Evolutionary conservation across 1,284 basidiomycete genomes (phyloP).

Genomic region (Coniferiporia sulphurascens): DNA sequence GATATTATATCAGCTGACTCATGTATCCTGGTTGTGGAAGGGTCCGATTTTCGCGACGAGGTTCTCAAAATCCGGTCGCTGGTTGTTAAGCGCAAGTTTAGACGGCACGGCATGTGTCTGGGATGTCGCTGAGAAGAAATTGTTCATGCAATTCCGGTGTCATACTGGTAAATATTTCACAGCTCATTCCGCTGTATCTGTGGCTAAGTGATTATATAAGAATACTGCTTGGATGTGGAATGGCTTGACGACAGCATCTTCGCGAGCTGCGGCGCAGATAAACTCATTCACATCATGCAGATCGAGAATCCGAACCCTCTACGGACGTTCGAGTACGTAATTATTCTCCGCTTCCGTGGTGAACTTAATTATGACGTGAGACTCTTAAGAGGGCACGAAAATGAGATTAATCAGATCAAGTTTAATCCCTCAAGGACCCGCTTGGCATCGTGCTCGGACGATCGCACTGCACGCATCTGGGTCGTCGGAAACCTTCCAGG

Average conservation of each 20-base stretch:
- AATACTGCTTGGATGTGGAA: slow-evolving; percentile 76
- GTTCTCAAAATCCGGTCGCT: slow-evolving; percentile 66
- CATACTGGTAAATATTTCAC: slow-evolving; percentile 50
- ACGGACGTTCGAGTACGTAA: slow-evolving; percentile 50
- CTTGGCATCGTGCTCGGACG: slow-evolving; percentile 78
- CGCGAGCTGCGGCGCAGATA: slow-evolving; percentile 71
- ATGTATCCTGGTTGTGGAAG: slow-evolving; percentile 36
- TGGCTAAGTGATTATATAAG: slow-evolving; percentile 28
- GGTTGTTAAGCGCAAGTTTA: slow-evolving; percentile 67
- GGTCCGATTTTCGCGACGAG: slow-evolving; percentile 71
- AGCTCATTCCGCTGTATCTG: neutral
- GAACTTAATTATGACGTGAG: neutral
- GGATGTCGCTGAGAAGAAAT: slow-evolving; percentile 60
- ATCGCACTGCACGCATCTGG: slow-evolving; percentile 74
- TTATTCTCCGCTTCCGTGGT: neutral
- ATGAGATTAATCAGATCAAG: slow-evolving; percentile 77
- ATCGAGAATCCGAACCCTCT: slow-evolving; percentile 48
- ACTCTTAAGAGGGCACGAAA: slow-evolving; percentile 56
- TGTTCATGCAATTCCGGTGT: slow-evolving; percentile 56
- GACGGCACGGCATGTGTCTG: slow-evolving; percentile 74
- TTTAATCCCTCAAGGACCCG: slow-evolving; percentile 59
- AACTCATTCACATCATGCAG: slow-evolving; percentile 54
- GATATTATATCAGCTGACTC: slow-evolving; percentile 23
- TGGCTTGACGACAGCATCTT: slow-evolving; percentile 74
- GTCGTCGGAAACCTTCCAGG: slow-evolving; percentile 41